These are phyloP conservation scores for Malassezia vespertilionis DNA, from an alignment of 1,284 basidiomycete genomes.

Conservation along the genomic window DNA sequence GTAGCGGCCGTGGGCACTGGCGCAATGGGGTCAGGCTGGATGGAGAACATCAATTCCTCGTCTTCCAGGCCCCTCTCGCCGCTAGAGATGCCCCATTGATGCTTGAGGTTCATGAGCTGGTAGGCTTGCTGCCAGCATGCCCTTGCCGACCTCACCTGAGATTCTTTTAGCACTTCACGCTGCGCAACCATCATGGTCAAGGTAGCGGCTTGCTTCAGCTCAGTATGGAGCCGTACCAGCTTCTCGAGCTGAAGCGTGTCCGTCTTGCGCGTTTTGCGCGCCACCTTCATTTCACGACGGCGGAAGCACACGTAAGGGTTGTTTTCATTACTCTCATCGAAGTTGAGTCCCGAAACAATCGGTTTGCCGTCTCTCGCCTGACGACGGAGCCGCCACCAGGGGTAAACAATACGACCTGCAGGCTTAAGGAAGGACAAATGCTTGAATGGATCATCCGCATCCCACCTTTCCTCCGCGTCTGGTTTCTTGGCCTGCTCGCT, in stretches of 20 bases:
- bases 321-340: constrained; percentile 82
- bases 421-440: constrained; percentile 36
- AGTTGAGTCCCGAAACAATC: constrained; percentile 38
- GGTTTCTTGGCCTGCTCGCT: background rate
- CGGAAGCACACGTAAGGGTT: constrained; percentile 98
- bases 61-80: constrained; percentile 35
- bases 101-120: constrained; percentile 36
- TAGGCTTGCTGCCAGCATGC: constrained; percentile 33
- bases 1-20: background rate
- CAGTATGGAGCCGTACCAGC: constrained; percentile 38
- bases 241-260: constrained; percentile 45
- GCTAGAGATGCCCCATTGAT: constrained; percentile 34
- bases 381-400: constrained; percentile 42
- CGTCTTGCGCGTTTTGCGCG: constrained; percentile 71
- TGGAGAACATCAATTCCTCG: constrained; percentile 37
- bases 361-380: constrained; percentile 37
- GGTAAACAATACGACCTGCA: constrained; percentile 31
- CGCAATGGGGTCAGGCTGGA: constrained; percentile 24
- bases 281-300: constrained; percentile 81
- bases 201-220: constrained; percentile 33
- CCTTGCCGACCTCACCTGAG: constrained; percentile 24
- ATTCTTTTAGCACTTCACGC: constrained; percentile 39
- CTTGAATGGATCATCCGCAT: constrained; percentile 33
- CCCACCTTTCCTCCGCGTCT: constrained; percentile 20
- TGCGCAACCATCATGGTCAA: constrained; percentile 36